Conservation (phyloP, 2,329 filamentous ascomycete genomes). For the Verticillium isaacii region DNA sequence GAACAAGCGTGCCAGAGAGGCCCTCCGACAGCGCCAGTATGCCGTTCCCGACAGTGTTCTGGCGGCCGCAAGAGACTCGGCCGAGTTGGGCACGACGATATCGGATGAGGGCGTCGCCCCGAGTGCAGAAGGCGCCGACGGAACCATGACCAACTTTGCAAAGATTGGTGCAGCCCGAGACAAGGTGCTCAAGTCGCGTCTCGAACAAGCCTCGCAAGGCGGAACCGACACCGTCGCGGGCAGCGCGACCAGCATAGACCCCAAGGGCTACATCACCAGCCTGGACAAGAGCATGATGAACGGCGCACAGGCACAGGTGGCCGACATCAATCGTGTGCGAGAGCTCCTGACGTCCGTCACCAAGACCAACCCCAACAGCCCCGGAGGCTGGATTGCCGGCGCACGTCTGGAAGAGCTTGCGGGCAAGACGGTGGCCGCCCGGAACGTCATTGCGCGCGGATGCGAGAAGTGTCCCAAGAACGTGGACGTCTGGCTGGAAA, state of each 20-base stretch:
- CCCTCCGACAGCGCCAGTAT: constrained; percentile 81
- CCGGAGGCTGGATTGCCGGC: constrained; percentile 92
- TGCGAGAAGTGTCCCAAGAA: constrained; percentile 90
- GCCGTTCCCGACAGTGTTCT: constrained; percentile 95
- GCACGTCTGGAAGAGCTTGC: constrained; percentile 89
- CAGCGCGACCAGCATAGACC: constrained; percentile 86
- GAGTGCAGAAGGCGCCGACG: constrained; percentile 56
- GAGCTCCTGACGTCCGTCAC: constrained; percentile 94
- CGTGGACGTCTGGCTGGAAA: constrained; percentile 94
- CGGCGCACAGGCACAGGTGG: constrained; percentile 77
- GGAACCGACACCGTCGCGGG: constrained; percentile 65
- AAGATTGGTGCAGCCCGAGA: constrained; percentile 95
- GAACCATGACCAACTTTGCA: constrained; percentile 96
- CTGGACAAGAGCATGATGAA: constrained; percentile 76
- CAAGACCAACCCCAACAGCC: constrained; percentile 93
- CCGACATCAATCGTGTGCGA: constrained; percentile 91
- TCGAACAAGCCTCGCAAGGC: constrained; percentile 80
- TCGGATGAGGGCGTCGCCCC: constrained; percentile 66
- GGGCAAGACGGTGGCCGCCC: constrained; percentile 83
- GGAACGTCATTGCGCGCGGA: constrained; percentile 81
- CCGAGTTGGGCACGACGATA: constrained; percentile 84
- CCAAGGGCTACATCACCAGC: constrained; percentile 92
- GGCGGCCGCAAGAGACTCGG: constrained; percentile 74
- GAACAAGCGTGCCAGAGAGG: constrained; percentile 80
- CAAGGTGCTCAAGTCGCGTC: constrained; percentile 89